Evolutionary conservation across 441 rosid genomes (phyloP).

Genomic region (Metrosideros polymorpha): DNA sequence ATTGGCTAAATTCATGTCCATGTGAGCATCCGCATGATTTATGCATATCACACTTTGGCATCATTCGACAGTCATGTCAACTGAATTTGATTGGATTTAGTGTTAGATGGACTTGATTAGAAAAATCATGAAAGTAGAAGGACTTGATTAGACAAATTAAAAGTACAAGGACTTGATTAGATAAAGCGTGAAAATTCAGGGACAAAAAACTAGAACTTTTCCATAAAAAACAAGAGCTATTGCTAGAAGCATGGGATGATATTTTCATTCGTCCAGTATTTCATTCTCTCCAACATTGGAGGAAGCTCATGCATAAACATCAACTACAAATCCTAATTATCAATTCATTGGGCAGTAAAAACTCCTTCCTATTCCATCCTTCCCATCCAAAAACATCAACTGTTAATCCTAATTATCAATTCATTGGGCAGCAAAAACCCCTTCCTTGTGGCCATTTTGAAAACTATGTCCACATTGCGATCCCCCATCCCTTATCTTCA

Average conservation of each 20-base stretch:
- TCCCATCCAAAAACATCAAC: not conserved
- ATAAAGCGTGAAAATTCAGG: not conserved
- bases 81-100: not conserved
- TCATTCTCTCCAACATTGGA: not conserved
- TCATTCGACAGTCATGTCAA: not conserved
- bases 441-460: not conserved
- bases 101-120: not conserved
- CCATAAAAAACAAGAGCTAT: not conserved
- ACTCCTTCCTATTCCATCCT: not conserved
- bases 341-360: not conserved
- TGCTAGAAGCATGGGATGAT: not conserved
- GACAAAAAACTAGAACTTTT: not conserved
- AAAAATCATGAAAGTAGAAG: not conserved
- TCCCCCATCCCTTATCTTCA: not conserved
- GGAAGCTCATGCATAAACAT: not conserved
- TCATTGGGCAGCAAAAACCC: not conserved
- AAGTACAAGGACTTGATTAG: not conserved
- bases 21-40: not conserved
- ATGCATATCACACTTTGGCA: not conserved
- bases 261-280: not conserved
- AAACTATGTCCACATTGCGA: too few relatives aligned
- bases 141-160: not conserved
- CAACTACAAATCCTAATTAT: not conserved
- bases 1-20: not conserved
- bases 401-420: not conserved